These are phyloP conservation scores for Pyricularia grisea DNA, from an alignment of 2,329 filamentous ascomycete species.

Conservation along the genomic window DNA sequence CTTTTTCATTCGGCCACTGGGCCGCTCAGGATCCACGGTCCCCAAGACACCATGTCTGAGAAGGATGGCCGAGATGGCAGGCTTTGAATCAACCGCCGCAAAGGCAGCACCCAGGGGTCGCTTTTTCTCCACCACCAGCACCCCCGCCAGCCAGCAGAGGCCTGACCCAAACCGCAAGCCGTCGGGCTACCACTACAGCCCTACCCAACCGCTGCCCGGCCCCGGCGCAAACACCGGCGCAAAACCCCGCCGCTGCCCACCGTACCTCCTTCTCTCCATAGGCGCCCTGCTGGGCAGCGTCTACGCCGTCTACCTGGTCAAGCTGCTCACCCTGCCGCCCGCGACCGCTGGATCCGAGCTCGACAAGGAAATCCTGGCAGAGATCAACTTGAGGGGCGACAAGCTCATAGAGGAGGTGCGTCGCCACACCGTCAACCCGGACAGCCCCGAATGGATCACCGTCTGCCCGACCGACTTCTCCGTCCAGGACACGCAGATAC, in stretches of 20 bases:
- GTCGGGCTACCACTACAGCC: not conserved
- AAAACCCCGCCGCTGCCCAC: not conserved
- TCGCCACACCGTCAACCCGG: not conserved
- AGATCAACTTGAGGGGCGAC: not conserved
- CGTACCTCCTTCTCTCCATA: not conserved
- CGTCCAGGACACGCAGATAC: conserved; percentile 4
- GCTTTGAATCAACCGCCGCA: not conserved
- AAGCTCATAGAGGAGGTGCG: conserved; percentile 8
- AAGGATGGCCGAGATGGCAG: not conserved
- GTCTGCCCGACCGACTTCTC: not conserved
- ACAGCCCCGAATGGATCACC: conserved; percentile 4
- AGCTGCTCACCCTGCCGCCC: not conserved
- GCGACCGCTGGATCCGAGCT: conserved; percentile 3
- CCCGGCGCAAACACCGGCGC: not conserved
- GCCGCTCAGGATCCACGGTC: not conserved
- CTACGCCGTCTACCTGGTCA: not conserved
- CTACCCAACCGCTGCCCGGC: not conserved
- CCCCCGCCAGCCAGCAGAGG: not conserved
- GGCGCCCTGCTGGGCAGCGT: not conserved
- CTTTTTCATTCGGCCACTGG: not conserved
- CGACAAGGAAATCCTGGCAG: conserved; percentile 2
- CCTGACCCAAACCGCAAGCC: not conserved
- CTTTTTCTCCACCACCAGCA: not conserved
- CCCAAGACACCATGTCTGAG: not conserved
- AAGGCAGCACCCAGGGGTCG: not conserved